A percentile compares a stretch with the other conserved stretches of the same genome.
Evolutionary conservation across 75 land plant species (phyloP).

Genomic region (Cryptomeria japonica): DNA sequence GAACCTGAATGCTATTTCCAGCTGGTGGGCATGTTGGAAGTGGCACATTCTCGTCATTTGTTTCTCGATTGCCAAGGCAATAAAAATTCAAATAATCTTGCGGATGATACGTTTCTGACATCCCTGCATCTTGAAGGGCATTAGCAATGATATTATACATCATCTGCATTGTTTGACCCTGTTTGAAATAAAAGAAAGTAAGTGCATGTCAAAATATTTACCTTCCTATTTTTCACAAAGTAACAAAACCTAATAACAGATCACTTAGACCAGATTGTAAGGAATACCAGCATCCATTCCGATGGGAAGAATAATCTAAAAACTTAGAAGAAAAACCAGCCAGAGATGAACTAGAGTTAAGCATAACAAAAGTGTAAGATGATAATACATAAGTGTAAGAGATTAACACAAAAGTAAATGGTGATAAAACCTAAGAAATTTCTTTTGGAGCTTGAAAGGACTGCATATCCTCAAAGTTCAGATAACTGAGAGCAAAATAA

Average conservation of each 20-base stretch:
- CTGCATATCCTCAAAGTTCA: too few species aligned
- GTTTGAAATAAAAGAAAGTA: slow-evolving; percentile 13
- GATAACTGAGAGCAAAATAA: too few species aligned
- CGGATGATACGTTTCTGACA: slow-evolving; percentile 45
- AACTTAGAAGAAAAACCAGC: neutral
- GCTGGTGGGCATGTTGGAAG: neutral
- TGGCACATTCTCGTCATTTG: slow-evolving; percentile 15
- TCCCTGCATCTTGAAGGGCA: slow-evolving; percentile 39
- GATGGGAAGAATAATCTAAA: too few species aligned
- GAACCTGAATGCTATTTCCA: neutral
- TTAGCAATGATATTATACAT: slow-evolving; percentile 68
- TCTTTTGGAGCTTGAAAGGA: too few species aligned
- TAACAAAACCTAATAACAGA: neutral
- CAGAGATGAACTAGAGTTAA: too few species aligned
- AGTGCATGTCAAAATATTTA: neutral
- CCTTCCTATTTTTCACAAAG: neutral
- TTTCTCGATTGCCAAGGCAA: slow-evolving; percentile 82
- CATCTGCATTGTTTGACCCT: slow-evolving; percentile 81
- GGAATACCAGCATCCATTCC: neutral
- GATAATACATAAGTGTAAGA: too few species aligned
- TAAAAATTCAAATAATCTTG: slow-evolving; percentile 79
- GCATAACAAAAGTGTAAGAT: too few species aligned
- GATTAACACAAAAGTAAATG: neutral
- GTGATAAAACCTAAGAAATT: neutral
- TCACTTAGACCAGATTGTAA: neutral